Percentiles rank a stretch among this genome's conserved stretches.
These are phyloP conservation scores for Astrothelium subdiscretum DNA, from an alignment of 495 filamentous ascomycete genomes.

Conservation along the genomic window DNA sequence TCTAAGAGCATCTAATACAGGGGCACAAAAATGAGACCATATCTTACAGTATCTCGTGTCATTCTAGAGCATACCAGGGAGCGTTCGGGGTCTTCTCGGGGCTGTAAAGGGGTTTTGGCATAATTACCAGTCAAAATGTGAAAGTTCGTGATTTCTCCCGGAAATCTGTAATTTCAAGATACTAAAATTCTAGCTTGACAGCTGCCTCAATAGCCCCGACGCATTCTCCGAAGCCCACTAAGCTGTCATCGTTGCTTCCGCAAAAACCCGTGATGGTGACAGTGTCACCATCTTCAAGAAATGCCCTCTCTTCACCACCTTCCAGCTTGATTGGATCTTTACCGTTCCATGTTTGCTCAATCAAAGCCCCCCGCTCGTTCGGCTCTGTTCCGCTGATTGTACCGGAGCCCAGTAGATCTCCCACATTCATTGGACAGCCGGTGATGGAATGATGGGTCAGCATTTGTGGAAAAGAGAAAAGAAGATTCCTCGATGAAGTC, in stretches of 20 bases:
- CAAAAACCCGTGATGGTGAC: conserved; percentile 59
- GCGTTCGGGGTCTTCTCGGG: no score
- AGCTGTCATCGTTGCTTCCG: conserved; percentile 32
- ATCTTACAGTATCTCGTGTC: no score
- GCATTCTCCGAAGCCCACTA: conserved; percentile 35
- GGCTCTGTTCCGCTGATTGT: conserved; percentile 69
- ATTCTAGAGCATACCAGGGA: no score
- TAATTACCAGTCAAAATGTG: no score
- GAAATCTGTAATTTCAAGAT: no score
- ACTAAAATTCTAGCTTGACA: conserved; percentile 9
- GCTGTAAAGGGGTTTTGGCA: no score
- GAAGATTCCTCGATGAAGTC: conserved; percentile 58
- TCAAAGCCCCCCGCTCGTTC: conserved; percentile 55
- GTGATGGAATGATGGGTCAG: conserved; percentile 80
- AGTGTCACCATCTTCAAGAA: conserved; percentile 77
- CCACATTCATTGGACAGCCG: conserved; percentile 70
- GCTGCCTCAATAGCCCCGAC: conserved; percentile 29
- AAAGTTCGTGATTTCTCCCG: no score
- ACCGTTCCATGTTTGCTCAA: conserved; percentile 66
- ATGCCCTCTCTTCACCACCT: conserved; percentile 60
- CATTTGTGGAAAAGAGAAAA: conserved; percentile 94
- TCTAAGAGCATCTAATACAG: no score
- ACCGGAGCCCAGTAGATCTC: conserved; percentile 79
- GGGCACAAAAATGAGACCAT: no score
- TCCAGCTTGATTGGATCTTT: conserved; percentile 55